A percentile compares a stretch with the other conserved stretches of the same genome.
Conservation (phyloP, 2,329 filamentous ascomycete species). For the Sarocladiaceae sp. region DNA sequence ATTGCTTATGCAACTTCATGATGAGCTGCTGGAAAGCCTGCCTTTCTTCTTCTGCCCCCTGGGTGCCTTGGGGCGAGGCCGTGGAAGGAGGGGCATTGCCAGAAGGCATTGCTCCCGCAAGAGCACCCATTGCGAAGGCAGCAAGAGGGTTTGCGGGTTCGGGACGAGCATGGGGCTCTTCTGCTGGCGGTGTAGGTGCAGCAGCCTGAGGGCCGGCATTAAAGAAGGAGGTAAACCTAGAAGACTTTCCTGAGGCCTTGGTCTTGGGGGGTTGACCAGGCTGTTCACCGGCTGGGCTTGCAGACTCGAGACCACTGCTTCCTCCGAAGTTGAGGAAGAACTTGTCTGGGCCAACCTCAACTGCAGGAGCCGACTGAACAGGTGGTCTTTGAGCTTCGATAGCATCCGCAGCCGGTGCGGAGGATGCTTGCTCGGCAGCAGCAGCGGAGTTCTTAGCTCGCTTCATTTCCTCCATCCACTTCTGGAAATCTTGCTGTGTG, state of each 20-base stretch:
- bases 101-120: not conserved
- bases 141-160: slow-evolving; percentile 29
- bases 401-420: slow-evolving; percentile 29
- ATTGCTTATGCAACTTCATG: slow-evolving; percentile 67
- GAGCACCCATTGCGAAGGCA: slow-evolving; percentile 30
- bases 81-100: slow-evolving; percentile 4
- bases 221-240: slow-evolving; percentile 82
- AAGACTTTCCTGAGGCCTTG: slow-evolving; percentile 61
- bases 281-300: not conserved
- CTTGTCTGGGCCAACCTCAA: slow-evolving; percentile 66
- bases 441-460: slow-evolving; percentile 44
- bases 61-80: slow-evolving; percentile 14
- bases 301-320: not conserved
- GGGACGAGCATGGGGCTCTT: slow-evolving; percentile 21
- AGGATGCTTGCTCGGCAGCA: slow-evolving; percentile 24
- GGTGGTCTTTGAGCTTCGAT: slow-evolving; percentile 46
- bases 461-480: slow-evolving; percentile 91
- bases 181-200: not conserved
- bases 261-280: slow-evolving; percentile 28
- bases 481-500: slow-evolving; percentile 87
- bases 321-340: slow-evolving; percentile 53
- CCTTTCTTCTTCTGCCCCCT: slow-evolving; percentile 59
- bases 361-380: slow-evolving; percentile 53
- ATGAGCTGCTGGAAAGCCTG: slow-evolving; percentile 80
- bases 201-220: not conserved